Base-by-base conservation (phyloP, 805 yeast genomes). In the Yamadazyma sp. region DNA sequence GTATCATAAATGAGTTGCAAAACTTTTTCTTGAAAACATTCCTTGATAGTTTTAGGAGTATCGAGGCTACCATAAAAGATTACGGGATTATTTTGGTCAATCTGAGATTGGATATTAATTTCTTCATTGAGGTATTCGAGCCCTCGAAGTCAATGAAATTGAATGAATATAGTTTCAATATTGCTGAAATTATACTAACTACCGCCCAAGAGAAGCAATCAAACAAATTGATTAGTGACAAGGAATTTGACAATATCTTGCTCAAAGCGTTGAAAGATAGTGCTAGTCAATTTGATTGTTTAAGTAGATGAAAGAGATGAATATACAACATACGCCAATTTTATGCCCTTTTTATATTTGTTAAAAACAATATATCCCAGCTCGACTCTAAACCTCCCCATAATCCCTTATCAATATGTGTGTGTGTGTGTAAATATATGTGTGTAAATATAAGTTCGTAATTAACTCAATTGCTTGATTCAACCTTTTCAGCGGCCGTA, bases 51-150 rank as follows among this genome's bases (percentile, higher is more conserved):
- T 45, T 64, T 20, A 45, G 73, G 33, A 42, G 34, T 8, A 15
- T 35, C 7, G 38, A 35, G 21, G 5, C 22, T 5, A 35, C 38
- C 32, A 16, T 22, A 3, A 28, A 28, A 10, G 28, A 30, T 20
- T 43, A 26, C 14, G 38, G 44, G 11, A 39, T 18, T 10, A 15
- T 46, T 1, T 44, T 59, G 20, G 50, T 60, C 10, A 64, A 63
- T 34, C 46, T 66, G 33, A 62, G 60, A 39, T 51, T 67, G 17
- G 72, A 67, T 41, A 54, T 60, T 16, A 60, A 60, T 38, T 68
- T 67, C 34, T 59, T 67, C 38, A 57, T 59, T 42, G 67, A 62
- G 41, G 57, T 68, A 0, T 68, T 68, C 38, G 71, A 65, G 32
- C 50, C 55, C 6, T 60, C 68, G 11, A 54, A 55, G 14, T 37